These are phyloP conservation scores for Xylariaceae sp. DNA, from an alignment of 2,329 filamentous ascomycete genomes.

Conservation along the genomic window DNA sequence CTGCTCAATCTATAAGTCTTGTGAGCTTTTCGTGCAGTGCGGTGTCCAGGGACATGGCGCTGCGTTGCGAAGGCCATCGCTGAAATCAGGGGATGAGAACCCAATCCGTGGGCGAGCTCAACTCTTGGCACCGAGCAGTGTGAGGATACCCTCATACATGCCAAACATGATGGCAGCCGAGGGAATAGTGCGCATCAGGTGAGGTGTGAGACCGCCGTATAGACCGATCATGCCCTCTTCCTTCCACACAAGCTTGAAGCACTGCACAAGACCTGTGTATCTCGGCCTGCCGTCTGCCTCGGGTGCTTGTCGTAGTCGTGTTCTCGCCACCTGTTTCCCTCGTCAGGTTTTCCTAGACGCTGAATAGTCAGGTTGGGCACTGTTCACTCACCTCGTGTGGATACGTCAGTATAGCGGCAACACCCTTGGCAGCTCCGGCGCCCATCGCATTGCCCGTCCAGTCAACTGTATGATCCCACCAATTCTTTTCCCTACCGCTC, in stretches of 20 bases:
- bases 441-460: slow-evolving; percentile 77
- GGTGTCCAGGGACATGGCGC: too few relatives aligned
- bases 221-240: slow-evolving; percentile 83
- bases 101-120: slow-evolving; percentile 13
- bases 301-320: slow-evolving; percentile 81
- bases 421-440: slow-evolving; percentile 78
- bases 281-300: slow-evolving; percentile 66
- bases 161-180: slow-evolving; percentile 96
- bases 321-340: slow-evolving; percentile 64
- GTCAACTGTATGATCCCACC: slow-evolving; percentile 70
- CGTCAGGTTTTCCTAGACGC: slow-evolving; percentile 2
- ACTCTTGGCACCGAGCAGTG: slow-evolving; percentile 29
- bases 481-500: slow-evolving; percentile 59
- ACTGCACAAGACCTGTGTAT: slow-evolving; percentile 84
- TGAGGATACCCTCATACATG: slow-evolving; percentile 65
- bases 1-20: too few relatives aligned
- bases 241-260: slow-evolving; percentile 81
- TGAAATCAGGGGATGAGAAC: too few relatives aligned
- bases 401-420: slow-evolving; percentile 82
- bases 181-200: slow-evolving; percentile 85
- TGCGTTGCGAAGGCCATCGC: too few relatives aligned
- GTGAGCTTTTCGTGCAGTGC: too few relatives aligned
- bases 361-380: background rate
- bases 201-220: slow-evolving; percentile 88
- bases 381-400: slow-evolving; percentile 69